phyloP scores from a whole-genome alignment of 805 yeast species.

The Ogataea saltuana region DNA sequence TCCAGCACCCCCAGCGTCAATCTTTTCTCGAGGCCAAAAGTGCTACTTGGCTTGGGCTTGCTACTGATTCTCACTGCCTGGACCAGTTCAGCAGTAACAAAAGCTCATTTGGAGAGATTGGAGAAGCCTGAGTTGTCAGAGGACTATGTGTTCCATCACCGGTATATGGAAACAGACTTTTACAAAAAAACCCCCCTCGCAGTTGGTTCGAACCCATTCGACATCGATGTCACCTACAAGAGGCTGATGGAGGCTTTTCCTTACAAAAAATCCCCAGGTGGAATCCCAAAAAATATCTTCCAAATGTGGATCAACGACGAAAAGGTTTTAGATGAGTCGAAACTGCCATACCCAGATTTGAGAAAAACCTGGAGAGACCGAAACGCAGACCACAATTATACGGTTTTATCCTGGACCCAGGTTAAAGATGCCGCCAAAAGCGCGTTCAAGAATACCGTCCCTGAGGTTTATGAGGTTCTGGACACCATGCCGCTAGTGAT shows the following conservation, averaged over 20 bases:
- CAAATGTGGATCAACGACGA: constrained; percentile 24
- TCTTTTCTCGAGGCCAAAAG: not conserved
- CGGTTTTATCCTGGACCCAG: constrained; percentile 60
- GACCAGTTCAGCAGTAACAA: constrained; percentile 3
- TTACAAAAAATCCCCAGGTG: constrained; percentile 14
- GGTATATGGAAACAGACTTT: constrained; percentile 30
- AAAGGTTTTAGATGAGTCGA: constrained; percentile 41
- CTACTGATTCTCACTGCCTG: constrained; percentile 3
- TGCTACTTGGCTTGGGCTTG: not conserved
- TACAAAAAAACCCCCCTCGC: constrained; percentile 39
- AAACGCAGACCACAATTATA: constrained; percentile 63
- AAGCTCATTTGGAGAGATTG: not conserved
- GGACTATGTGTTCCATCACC: constrained; percentile 9
- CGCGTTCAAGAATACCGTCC: constrained; percentile 59
- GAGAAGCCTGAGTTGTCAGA: constrained; percentile 6
- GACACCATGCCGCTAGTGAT: constrained; percentile 72
- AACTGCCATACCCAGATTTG: constrained; percentile 42
- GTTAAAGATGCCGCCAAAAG: constrained; percentile 49
- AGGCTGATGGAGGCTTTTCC: constrained; percentile 19
- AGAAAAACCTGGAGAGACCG: constrained; percentile 61
- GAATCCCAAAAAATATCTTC: constrained; percentile 21
- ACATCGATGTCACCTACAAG: constrained; percentile 16
- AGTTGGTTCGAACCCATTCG: constrained; percentile 33
- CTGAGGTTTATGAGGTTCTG: constrained; percentile 74
- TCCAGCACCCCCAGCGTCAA: not conserved